Base-by-base conservation (phyloP, 768 basidiomycete species). In the Piloderma croceum region DNA sequence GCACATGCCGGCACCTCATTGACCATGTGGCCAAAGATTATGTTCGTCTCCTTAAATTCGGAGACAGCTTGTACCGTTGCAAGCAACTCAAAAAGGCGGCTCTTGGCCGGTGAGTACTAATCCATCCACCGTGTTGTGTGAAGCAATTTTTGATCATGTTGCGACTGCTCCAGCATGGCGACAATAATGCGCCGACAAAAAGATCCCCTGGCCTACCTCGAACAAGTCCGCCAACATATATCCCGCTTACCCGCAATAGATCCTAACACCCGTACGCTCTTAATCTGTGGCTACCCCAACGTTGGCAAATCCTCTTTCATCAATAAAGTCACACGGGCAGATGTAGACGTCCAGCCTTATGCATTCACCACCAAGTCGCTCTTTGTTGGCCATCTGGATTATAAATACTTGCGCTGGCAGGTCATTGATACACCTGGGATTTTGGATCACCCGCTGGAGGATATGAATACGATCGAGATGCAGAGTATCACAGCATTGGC, bases 381-480 rank as follows among this genome's bases (percentile, higher is more conserved):
- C 38, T 98, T 98, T 59, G 89, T 99, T 54, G 96, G 96, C 1
- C 96, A 99, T 65, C 74, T 98, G 59, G 96, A 99, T 64, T 97
- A 99, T 73, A 94, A 92, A 58, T 99, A 99, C 69, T 75, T 99
- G 52, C 82, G 96, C 46, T 99, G 96, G 96, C 96, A 99, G 63
- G 94, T 99, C 37, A 97, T 99, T 54, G 96, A 99, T 72, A 99
- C 96, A 29, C 96, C 96, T 2, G 96, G 96, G 44, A 84, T 99
- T 44, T 75, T 99, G 50, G 96, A 99, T 60, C 96, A 98, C 62
- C 93, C 94, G 2, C 73, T 98, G 23, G 94, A 99, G 64, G 96
- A 99, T 38, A 98, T 99, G 96, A 98, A 98, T 73, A 98, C 93
- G 44, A 99, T 99, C 53, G 96, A 99, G 69, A 99, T 98, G 94